Base-by-base conservation (phyloP, 345 rosid genomes). In the Pistacia integerrima region DNA sequence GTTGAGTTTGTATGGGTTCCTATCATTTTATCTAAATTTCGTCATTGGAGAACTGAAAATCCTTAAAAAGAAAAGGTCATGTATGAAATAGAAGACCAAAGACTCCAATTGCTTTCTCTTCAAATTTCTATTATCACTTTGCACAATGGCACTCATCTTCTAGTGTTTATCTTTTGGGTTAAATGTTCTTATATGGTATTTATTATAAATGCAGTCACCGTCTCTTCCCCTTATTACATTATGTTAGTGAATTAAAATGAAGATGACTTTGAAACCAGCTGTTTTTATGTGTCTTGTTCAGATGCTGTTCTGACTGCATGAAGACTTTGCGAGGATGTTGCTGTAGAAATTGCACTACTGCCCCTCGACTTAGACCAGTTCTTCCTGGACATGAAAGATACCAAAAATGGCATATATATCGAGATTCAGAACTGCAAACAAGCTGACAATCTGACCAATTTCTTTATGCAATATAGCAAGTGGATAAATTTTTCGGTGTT, bases 331-430 rank as follows among this genome's bases (percentile, higher is more conserved):
- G 84, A 54, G 99, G 98, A 49, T 91, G 99, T 54, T 93, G 98
- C 85, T 80, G 93, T 83, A 81, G 80, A 38, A 73, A 78, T 75
- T 96, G 97, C 83, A 86, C 81, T 4, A 80, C 84, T 67, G 95
- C 97, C 38, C 87, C 92, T 65, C 93, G 98, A 54, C 82, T 86
- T 73, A 88, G 99, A 80, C 98, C 99, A 33, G 81, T 91, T 78
- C 86, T 96, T 70, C 89, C 91, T 58, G 93, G 91, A 41, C 67
- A 83, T 75, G 90, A 92, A 72, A 89, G 99, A 90, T 96, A 92
- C 85, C 65, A 82, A 77, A 96, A 91, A 74, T 96, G 99, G 98
- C 89, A 92, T 75, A 73, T 83, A 2, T 93, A 96, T 81, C 84
- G 92, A 14, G 90, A 89, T 81, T 62, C 78, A 38, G 76, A 78